A percentile compares a stretch with the other conserved stretches of the same genome.
These are phyloP conservation scores for Coemansia sp. DNA, from an alignment of 192 early-diverging fungal species.

Conservation along the genomic window DNA sequence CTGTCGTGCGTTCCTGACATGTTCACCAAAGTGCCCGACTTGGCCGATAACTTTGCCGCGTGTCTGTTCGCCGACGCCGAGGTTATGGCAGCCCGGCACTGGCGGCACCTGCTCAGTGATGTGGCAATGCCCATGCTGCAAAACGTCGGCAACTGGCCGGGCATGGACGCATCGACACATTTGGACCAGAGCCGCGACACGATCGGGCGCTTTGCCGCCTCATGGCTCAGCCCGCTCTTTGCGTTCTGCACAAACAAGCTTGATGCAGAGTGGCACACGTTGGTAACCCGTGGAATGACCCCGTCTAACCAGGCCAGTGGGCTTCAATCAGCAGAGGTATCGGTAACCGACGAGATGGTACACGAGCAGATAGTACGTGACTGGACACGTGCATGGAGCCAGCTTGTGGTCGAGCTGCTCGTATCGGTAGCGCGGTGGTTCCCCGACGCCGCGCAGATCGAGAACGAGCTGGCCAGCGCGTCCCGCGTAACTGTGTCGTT, in stretches of 20 bases:
- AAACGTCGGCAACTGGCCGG: slow-evolving; percentile 39
- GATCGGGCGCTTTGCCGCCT: slow-evolving; percentile 13
- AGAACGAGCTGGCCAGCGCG: slow-evolving; percentile 24
- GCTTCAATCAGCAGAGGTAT: not conserved
- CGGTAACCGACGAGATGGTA: slow-evolving; percentile 32
- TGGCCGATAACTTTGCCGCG: slow-evolving; percentile 21
- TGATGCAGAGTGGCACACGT: slow-evolving; percentile 22
- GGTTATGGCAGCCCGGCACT: slow-evolving; percentile 31
- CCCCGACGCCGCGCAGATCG: slow-evolving; percentile 37
- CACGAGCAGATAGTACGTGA: slow-evolving; percentile 37
- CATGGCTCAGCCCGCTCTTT: slow-evolving; percentile 39
- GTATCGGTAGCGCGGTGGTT: slow-evolving; percentile 7
- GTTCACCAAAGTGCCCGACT: slow-evolving; percentile 10
- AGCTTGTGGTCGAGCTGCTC: slow-evolving; percentile 21
- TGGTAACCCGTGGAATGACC: not conserved
- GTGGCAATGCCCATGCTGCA: slow-evolving; percentile 22
- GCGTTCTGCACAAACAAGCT: slow-evolving; percentile 23
- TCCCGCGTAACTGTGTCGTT: not conserved
- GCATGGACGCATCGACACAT: not conserved
- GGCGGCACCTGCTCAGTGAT: slow-evolving; percentile 29
- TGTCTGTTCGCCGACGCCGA: slow-evolving; percentile 39
- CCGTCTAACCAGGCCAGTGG: not conserved
- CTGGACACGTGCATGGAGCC: slow-evolving; percentile 47
- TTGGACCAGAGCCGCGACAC: not conserved
- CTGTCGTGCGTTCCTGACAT: slow-evolving; percentile 20